These are phyloP conservation scores for Pilasporangium apinafurcum DNA, from an alignment of 352 stramenopile genomes.

Conservation along the genomic window DNA sequence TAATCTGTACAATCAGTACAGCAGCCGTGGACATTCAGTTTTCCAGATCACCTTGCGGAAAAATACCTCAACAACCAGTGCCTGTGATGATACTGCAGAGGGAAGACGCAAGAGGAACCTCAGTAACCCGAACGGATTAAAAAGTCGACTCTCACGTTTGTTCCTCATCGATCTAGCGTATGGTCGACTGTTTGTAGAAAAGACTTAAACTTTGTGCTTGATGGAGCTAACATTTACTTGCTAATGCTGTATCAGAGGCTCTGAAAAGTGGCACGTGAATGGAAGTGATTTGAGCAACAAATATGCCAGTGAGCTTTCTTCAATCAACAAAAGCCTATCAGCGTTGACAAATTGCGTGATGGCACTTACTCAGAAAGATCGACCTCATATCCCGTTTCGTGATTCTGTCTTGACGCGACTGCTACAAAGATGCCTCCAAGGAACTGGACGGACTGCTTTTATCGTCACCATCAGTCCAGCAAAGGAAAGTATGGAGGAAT, in stretches of 20 bases:
- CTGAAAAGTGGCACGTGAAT: constrained; percentile 60
- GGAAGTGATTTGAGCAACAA: constrained; percentile 50
- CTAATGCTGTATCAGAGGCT: constrained; percentile 22
- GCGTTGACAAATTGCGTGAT: constrained; percentile 73
- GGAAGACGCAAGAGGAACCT: neutral
- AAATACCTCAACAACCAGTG: constrained; percentile 8
- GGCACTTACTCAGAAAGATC: constrained; percentile 51
- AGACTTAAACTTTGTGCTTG: neutral
- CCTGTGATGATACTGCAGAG: neutral
- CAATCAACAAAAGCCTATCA: constrained; percentile 75
- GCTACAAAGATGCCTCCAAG: constrained; percentile 59
- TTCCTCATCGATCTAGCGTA: constrained; percentile 77
- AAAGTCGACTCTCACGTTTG: constrained; percentile 41
- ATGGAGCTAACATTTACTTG: neutral
- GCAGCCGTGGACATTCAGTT: constrained; percentile 58
- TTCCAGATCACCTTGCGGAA: constrained; percentile 64
- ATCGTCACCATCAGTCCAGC: constrained; percentile 63
- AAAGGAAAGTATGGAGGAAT: constrained; percentile 49
- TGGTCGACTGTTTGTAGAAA: neutral
- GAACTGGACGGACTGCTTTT: constrained; percentile 40
- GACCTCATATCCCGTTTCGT: constrained; percentile 51
- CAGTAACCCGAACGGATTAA: constrained; percentile 4
- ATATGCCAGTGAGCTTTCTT: constrained; percentile 51
- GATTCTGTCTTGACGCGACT: constrained; percentile 66
- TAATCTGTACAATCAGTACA: constrained; percentile 72